Evolutionary conservation across 805 yeast species (phyloP), one percentile per base, ranked within the genome.

Genomic region (Starmera caribaea): DNA sequence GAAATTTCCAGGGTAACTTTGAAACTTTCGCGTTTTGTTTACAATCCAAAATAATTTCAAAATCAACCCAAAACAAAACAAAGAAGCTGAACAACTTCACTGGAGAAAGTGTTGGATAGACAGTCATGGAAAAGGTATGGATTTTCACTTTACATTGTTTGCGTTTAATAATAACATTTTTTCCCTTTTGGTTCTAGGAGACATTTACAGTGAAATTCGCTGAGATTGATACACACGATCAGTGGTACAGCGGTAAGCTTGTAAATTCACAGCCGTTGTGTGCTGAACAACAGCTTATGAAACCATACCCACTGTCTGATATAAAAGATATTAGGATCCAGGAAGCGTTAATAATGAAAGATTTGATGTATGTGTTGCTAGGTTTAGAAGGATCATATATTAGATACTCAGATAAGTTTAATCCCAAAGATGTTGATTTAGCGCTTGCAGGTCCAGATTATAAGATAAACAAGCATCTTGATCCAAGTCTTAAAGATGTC

Each of bases 381-480:
- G 94, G 94, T 0, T 59, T 71, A 24, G 95, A 88, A 56, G 97
- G 97, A 1, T 66, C 68, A 16, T 86, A 82, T 52, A 74, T 90
- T 30, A 65, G 88, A 34, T 86, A 72, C 53, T 70, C 79, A 28
- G 81, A 76, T 34, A 65, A 68, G 16, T 85, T 74, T 51, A 74
- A 76, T 49, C 77, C 79, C 0, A 35, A 39, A 14, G 31, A 46
- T 10, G 61, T 57, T 9, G 63, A 59, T 12, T 65, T 69, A 29
- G 56, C 71, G 34, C 59, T 81, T 4, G 56, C 55, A 12, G 95
- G 94, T 0, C 94, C 95, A 1, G 90, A 81, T 43, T 88, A 72
- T 58, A 71, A 76, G 45, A 72, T 87, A 21, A 79, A 83, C 33
- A 81, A 76, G 47, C 76, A 74, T 42, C 63, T 92, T 50, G 95